These are phyloP conservation scores for Toxicodendron radicans DNA, from an alignment of 345 rosid genomes.

Conservation along the genomic window DNA sequence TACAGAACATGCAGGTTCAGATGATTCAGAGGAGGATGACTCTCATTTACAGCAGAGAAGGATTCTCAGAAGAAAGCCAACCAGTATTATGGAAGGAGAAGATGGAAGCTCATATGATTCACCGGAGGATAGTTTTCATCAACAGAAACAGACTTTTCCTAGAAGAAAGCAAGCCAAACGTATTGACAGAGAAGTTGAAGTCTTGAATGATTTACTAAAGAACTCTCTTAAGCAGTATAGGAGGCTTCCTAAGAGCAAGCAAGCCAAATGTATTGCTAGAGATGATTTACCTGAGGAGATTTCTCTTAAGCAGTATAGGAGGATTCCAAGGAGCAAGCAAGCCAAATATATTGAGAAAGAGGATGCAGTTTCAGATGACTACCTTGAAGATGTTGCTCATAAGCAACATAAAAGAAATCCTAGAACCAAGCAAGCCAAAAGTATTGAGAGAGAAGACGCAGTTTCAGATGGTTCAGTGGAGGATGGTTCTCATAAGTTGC, in stretches of 20 bases:
- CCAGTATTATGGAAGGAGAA: constrained; percentile 43
- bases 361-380: constrained; percentile 55
- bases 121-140: constrained; percentile 38
- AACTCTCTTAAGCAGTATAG: constrained; percentile 27
- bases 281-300: constrained; percentile 48
- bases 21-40: constrained; percentile 50
- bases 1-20: constrained; percentile 51
- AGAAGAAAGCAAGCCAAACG: constrained; percentile 30
- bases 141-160: constrained; percentile 23
- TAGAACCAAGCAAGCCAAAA: constrained; percentile 32
- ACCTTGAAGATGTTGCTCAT: constrained; percentile 32
- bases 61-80: constrained; percentile 40
- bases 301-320: constrained; percentile 28
- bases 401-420: constrained; percentile 25
- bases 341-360: constrained; percentile 37
- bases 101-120: constrained; percentile 41
- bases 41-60: constrained; percentile 40
- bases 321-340: constrained; percentile 27
- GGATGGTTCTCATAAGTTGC: constrained; percentile 19
- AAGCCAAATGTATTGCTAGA: constrained; percentile 34
- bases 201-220: constrained; percentile 36
- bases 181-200: constrained; percentile 30
- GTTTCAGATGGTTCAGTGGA: constrained; percentile 31
- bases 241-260: constrained; percentile 33
- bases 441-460: constrained; percentile 23